Conservation (phyloP, 1,139 yeast genomes). For the Pneumocystis canis region DNA sequence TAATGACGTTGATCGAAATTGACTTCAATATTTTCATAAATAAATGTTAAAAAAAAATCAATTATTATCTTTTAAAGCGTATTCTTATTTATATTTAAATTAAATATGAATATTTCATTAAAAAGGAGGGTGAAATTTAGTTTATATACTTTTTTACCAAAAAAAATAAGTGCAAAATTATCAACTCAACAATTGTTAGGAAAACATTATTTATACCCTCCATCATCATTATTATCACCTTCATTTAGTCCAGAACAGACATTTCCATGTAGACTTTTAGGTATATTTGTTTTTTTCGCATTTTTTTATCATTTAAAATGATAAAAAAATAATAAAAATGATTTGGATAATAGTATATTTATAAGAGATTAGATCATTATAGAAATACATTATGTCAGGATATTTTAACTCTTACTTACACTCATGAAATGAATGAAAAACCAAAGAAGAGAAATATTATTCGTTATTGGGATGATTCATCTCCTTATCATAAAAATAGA, state of each 20-base stretch:
- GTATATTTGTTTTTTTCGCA: background rate
- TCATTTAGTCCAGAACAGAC: background rate
- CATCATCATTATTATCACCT: background rate
- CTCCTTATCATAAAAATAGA: constrained; percentile 84
- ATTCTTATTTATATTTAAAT: background rate
- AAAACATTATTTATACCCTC: background rate
- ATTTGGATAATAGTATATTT: background rate
- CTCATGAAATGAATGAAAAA: constrained; percentile 33
- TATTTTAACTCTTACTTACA: constrained; percentile 58
- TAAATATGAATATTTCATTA: background rate
- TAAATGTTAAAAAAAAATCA: background rate
- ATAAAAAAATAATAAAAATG: background rate
- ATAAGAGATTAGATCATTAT: constrained; percentile 64
- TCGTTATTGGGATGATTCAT: constrained; percentile 74
- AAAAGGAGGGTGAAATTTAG: background rate
- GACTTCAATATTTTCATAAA: background rate
- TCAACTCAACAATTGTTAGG: background rate
- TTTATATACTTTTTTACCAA: background rate
- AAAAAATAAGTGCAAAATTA: background rate
- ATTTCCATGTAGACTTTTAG: background rate
- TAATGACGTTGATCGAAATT: no score
- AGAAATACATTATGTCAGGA: constrained; percentile 60
- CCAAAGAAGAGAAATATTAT: constrained; percentile 49
- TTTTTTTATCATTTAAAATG: background rate
- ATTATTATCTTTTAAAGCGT: background rate